A percentile compares a stretch with the other conserved stretches of the same genome.
Conservation (phyloP, 2,329 filamentous ascomycete genomes). For the Pseudogymnoascus sp. region DNA sequence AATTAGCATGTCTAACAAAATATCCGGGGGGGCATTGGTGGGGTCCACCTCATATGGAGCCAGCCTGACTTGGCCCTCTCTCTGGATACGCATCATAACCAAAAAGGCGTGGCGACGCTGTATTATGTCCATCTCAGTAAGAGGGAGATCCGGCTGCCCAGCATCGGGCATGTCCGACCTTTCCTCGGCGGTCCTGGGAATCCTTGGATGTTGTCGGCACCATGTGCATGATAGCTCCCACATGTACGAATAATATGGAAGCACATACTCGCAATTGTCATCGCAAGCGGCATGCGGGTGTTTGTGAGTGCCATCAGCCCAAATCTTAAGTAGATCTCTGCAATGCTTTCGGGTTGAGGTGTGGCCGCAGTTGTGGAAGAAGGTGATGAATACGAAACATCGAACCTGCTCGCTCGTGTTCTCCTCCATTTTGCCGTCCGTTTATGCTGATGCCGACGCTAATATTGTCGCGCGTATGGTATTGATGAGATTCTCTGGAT, state of each 20-base stretch:
- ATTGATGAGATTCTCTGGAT: neutral
- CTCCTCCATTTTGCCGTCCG: neutral
- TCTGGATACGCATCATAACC: neutral
- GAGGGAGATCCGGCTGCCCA: neutral
- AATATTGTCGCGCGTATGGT: neutral
- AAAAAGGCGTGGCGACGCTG: neutral
- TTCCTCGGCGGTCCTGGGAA: neutral
- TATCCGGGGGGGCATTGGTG: neutral
- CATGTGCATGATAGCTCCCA: neutral
- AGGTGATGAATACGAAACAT: conserved; percentile 1
- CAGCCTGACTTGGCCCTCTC: neutral
- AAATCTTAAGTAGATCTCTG: neutral
- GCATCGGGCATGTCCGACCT: neutral
- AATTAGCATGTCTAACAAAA: neutral
- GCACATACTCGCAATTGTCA: neutral
- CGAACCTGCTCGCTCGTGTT: neutral
- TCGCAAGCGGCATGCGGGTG: neutral
- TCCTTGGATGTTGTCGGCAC: neutral
- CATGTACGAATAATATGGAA: neutral
- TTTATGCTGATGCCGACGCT: neutral
- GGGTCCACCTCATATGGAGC: neutral
- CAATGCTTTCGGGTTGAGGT: neutral
- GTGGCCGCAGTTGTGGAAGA: conserved; percentile 2
- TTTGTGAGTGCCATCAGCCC: neutral
- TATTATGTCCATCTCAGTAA: neutral